phyloP scores from a whole-genome alignment of 139 green algal genomes.

The Chlorella sp. region DNA sequence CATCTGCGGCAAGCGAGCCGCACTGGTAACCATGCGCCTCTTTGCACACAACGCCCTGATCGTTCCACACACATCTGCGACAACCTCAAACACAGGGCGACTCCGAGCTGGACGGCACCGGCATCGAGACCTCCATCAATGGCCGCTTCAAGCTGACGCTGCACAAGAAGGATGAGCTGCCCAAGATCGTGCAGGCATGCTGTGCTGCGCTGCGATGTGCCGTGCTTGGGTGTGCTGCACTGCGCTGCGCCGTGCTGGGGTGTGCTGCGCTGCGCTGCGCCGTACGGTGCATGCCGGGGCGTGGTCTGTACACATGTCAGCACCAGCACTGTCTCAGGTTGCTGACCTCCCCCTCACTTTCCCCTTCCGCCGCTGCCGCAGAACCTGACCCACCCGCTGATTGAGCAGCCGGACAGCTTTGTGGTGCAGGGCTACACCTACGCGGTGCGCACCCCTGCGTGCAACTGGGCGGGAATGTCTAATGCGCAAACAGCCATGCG shows the following conservation, averaged over 20 bases:
- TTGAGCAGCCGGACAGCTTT: constrained; percentile 65
- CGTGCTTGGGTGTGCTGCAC: too few relatives aligned
- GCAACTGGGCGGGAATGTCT: too few relatives aligned
- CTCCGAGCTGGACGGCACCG: constrained; percentile 72
- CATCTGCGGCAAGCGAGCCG: too few relatives aligned
- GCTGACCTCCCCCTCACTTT: too few relatives aligned
- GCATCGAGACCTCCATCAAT: constrained; percentile 75
- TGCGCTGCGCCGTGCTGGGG: too few relatives aligned
- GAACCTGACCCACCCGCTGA: constrained; percentile 63
- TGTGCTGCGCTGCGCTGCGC: too few relatives aligned
- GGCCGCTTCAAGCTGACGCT: constrained; percentile 72
- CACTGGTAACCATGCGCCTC: too few relatives aligned
- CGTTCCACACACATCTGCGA: too few relatives aligned
- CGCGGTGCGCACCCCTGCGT: not conserved
- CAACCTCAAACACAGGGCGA: constrained; percentile 47
- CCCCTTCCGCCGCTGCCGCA: constrained; percentile 13
- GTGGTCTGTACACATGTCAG: too few relatives aligned
- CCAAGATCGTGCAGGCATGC: constrained; percentile 28
- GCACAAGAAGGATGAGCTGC: constrained; percentile 62
- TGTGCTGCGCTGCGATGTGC: not conserved
- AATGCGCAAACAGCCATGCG: too few relatives aligned
- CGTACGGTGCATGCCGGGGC: too few relatives aligned
- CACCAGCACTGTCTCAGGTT: not conserved
- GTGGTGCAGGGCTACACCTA: constrained; percentile 71
- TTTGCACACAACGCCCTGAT: too few relatives aligned